Base-by-base conservation (phyloP, 179 eudicot species). In the Sideroxylon spinosum region DNA sequence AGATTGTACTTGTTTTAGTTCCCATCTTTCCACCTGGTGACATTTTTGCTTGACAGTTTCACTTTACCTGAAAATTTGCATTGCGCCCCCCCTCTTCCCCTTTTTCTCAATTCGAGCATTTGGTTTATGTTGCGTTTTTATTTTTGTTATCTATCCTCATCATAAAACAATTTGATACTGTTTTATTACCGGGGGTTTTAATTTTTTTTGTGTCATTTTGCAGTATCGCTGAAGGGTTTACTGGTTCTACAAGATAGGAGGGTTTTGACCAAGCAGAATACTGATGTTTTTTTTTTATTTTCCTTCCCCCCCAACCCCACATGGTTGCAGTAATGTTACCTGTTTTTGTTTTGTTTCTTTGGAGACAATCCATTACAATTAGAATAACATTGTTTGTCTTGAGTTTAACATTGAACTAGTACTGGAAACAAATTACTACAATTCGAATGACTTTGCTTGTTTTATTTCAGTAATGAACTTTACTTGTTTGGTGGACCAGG, bases 191-290 rank as follows among this genome's bases (percentile, higher is more conserved):
- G 7, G 32, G 3, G 67, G 9, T 29, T 29, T 29, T 29, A 29
- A 29, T 29, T 3, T 29, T 29, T 29, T 29, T 29, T 29, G 37
- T 29, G 37, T 29, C 37, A 29, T 29, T 75, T 82, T 78, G 82
- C 85, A 82, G 85, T 78, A 82, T 44, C 85, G 85, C 71, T 82
- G 48, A 78, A 44, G 56, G 22, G 63, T 68, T 56, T 48, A 5
- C 22, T 22, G 57, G 37, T 10, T 62, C 77, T 14, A 44, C 53
- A 37, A 13, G 53, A 32, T 48, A 19, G 37, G 77, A 57, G 50
- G 29, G 49, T 78, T 59, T 25, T 53, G 63, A 46, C 48, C 19
- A 29, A 64, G 44, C 6, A n/a, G 29, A 29, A 73, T 52, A 17
- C 32, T 19, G 52, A n/a, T n/a, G 48, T 25, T 23, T 49, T 64